Base-by-base conservation (phyloP, 2,329 filamentous ascomycete genomes). In the Botrytis sinoallii region DNA sequence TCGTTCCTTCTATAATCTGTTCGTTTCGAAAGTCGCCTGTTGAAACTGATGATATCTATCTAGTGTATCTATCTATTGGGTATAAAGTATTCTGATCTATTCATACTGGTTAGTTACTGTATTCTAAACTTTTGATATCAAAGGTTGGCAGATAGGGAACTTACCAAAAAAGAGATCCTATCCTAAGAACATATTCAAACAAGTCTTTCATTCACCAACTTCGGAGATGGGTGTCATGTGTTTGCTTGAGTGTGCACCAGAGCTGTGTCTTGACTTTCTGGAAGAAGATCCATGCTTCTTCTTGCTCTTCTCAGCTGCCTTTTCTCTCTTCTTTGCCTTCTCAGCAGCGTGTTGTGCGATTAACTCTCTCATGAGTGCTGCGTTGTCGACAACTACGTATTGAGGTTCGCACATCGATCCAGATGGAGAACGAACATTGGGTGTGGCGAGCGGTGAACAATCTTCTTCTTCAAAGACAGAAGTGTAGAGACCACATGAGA, bases 141-240 rank as follows among this genome's bases (percentile, higher is more conserved):
- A 55, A 18, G 52, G 7, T 29, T 18, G 52, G 4, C 18, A 38
- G 9, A 14, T 22, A 4, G 35, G 32, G 38, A 42, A 38, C 70
- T n/a, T 72, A 69, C 64, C 38, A 52, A 60, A 40, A 48, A 40
- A 18, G 8, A 25, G 38, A 72, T 32, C 48, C 64, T 48, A 46
- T 46, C 48, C 63, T 68, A 72, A 57, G 4, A 44, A 55, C 44
- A 32, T 12, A 8, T 22, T 6, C 16, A 40, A 40, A 18, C 18
- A 7, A 8, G 20, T 16, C 16, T 64, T 70, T 84, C 82, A 84
- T 79, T 85, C 84, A 67, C 78, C 81, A 57, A 81, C 82, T 82
- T 90, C 88, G 77, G 84, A 79, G 79, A 90, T 90, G 74, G 87
- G 85, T 70, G 87, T 84, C 84, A 90, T 88, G 81, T 86, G 87